Evolutionary conservation across 345 rosid species (phyloP), one percentile per base, ranked within the genome.

Genomic region (Lagerstroemia speciosa): DNA sequence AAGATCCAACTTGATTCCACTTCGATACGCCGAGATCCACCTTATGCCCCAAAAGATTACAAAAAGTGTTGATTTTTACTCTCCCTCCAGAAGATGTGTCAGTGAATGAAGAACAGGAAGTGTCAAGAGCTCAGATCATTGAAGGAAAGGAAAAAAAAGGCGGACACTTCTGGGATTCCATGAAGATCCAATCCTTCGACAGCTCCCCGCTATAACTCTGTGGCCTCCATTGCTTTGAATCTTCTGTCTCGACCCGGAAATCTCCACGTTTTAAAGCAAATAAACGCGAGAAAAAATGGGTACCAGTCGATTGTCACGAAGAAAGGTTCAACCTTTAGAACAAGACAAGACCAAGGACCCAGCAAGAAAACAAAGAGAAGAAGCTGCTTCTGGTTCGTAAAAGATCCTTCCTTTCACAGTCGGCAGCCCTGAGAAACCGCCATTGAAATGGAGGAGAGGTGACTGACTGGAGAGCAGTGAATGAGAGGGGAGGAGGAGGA

Each of bases 141-240:
- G n/a, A n/a, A n/a, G n/a, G n/a, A n/a, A n/a, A n/a, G n/a, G n/a
- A n/a, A n/a, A n/a, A n/a, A n/a, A n/a, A n/a, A 78, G 72, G 60
- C 62, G 41, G 65, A 64, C 67, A 41, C 45, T 68, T 55, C 30
- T 60, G 57, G 77, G 43, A 73, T 62, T 69, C 71, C 77, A 72
- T 38, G 67, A 19, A 77, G 48, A 27, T 34, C 41, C 57, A 53
- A 30, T 50, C 19, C 70, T 43, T 16, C 10, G 26, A 24, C 24
- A 26, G 46, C 32, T 31, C 73, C 50, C 2, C 30, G 7, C 63
- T 71, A 71, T n/a, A 68, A 55, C 73, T 70, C 75, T 24, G 73
- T 75, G 37, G 74, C 71, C 71, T 80, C 83, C 83, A 86, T 80
- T 66, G 37, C 41, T 31, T 15, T 19, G 8, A 24, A 26, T n/a